Conservation (phyloP, 441 rosid genomes). For the Isatis lusitanica region DNA sequence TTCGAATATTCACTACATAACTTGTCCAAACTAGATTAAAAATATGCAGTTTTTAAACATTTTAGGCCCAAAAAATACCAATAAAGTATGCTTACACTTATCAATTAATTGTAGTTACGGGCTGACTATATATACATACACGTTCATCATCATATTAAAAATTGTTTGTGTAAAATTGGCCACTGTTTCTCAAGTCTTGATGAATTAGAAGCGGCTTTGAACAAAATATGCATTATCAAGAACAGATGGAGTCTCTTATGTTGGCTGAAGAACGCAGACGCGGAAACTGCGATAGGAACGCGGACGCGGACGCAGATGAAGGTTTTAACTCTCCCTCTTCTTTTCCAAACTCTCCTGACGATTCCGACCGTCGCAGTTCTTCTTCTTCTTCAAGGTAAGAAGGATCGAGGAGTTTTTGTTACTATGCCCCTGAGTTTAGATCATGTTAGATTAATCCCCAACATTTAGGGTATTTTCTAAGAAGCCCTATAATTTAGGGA, state of each 20-base stretch:
- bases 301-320: conserved; percentile 30
- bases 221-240: conserved; percentile 35
- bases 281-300: conserved; percentile 28
- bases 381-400: conserved; percentile 37
- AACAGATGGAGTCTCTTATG: conserved; percentile 40
- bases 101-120: neutral
- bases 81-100: neutral
- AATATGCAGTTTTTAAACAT: neutral
- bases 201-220: neutral
- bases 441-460: neutral
- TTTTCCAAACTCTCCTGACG: conserved; percentile 37
- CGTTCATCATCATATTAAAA: neutral
- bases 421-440: neutral
- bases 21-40: neutral
- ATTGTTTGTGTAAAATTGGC: neutral
- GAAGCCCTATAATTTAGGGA: neutral
- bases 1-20: conserved; percentile 24
- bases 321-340: conserved; percentile 32
- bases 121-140: conserved; percentile 21
- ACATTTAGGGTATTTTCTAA: neutral
- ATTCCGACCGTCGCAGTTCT: conserved; percentile 30
- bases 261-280: conserved; percentile 36
- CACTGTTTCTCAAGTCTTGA: conserved; percentile 3
- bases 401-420: neutral
- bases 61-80: neutral